These are phyloP conservation scores for Trichophyton equinum DNA, from an alignment of 2,329 filamentous ascomycete genomes.

Conservation along the genomic window DNA sequence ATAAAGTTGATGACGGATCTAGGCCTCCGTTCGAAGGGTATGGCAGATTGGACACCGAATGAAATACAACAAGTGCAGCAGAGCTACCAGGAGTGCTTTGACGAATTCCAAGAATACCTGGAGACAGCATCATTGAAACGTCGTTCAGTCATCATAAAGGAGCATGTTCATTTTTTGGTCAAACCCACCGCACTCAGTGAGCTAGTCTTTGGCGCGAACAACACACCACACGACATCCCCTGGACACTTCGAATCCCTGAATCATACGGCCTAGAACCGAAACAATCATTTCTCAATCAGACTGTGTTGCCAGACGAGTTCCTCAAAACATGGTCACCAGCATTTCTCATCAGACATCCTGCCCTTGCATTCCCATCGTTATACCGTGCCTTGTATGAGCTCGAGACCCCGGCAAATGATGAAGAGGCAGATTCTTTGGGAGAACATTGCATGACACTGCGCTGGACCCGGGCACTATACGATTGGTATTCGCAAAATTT, in stretches of 20 bases:
- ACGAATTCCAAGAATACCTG: constrained; percentile 17
- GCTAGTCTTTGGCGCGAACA: not conserved
- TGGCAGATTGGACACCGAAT: constrained; percentile 18
- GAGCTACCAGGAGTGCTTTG: constrained; percentile 19
- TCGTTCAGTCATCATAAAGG: constrained; percentile 25
- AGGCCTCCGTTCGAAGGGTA: constrained; percentile 11
- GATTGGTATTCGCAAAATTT: constrained; percentile 23
- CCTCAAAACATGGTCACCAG: constrained; percentile 21
- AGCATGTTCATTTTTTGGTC: constrained; percentile 20
- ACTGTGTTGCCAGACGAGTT: constrained; percentile 27
- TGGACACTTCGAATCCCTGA: constrained; percentile 11
- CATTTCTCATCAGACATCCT: constrained; percentile 30
- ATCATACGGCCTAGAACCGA: constrained; percentile 12
- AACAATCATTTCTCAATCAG: constrained; percentile 19
- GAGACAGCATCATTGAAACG: constrained; percentile 14
- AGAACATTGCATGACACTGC: constrained; percentile 18
- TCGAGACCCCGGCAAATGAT: not conserved
- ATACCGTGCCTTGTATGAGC: constrained; percentile 18
- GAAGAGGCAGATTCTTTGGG: not conserved
- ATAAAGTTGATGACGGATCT: constrained; percentile 7
- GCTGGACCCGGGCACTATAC: constrained; percentile 24
- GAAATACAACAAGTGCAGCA: constrained; percentile 16
- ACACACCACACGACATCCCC: not conserved
- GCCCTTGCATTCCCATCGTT: constrained; percentile 27
- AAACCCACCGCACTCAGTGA: constrained; percentile 9